Evolutionary conservation across 176 grass and related monocot species (phyloP), one percentile per base, ranked within the genome.

Genomic region (Miscanthus lutarioriparius): DNA sequence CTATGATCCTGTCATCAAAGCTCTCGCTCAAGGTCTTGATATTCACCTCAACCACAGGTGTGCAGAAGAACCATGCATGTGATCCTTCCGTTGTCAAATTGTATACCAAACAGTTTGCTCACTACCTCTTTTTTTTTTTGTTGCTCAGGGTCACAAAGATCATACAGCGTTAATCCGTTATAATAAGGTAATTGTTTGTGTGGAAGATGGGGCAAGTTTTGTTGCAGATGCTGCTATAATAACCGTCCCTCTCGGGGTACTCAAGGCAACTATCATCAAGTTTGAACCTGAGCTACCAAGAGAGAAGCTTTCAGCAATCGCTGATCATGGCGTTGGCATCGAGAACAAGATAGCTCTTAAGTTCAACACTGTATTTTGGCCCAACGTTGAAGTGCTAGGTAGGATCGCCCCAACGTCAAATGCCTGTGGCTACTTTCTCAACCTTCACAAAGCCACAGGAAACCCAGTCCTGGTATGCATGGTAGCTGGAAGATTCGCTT

Each of bases 1-100:
- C 44, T 99, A 96, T n/a, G 87, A 94, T 84, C 96, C 96, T 81
- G 96, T 99, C 77, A 96, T 99, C 83, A 95, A 94, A 85, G 78
- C 93, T 89, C 93, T 99, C 17, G 83, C 96, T 12, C 87, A 84
- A 89, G 88, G 88, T 83, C 91, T 99, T 66, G 90, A 96, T 84
- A 92, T 96, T 72, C 93, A 83, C 38, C 85, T 99, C 43, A 96
- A 99, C 87, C 93, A 99, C 68, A 96, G 96, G 96, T 93, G 75
- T 71, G 64, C 48, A 80, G 14, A 25, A 83, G 35, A 54, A 69
- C 78, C 38, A 53, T 83, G 35, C 54, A 44, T 83, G 33, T 73
- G 45, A 76, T 39, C 19, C 41, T 64, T 56, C 10, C 22, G 43
- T 62, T 11, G 38, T 69, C 30, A 19, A 51, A 25, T 56, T 54